Evolutionary conservation across 495 filamentous ascomycete species (phyloP), one percentile per base, ranked within the genome.

Genomic region (Neurospora sp.): DNA sequence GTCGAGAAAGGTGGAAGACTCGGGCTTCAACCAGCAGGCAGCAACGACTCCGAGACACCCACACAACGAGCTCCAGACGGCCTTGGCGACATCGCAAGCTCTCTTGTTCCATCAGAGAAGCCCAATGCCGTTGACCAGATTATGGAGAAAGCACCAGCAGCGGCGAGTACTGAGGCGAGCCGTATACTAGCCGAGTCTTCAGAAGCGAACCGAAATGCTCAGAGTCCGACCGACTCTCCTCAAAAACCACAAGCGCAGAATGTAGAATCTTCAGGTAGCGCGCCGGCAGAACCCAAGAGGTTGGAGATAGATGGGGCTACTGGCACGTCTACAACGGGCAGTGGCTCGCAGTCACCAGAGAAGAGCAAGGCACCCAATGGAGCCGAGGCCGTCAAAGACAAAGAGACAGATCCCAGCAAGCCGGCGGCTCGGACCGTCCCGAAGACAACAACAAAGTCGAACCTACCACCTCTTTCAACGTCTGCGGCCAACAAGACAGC

Each of bases 1-100:
- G 89, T 97, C 18, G 92, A 94, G 73, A 86, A 86, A 71, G 87
- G 85, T 77, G 87, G 85, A 61, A 81, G 84, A 47, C 80, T 86
- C 68, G 85, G 85, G 59, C 77, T 83, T 39, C 79, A 79, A 61
- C 80, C 81, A 70, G 81, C 83, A 40, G 77, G 73, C 18, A 85
- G 85, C 72, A 81, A 80, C 45, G 83, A 85, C 20, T 85, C 85
- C 0, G 77, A 74, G 40, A 73, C 78, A n/a, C 81, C 83, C 8
- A 75, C 76, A 0, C 76, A 81, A n/a, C 75, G 79, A 47, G 80
- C 79, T 42, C 70, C 76, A 12, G 83, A 81, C 75, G 79, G 78
- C 71, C 81, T 81, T 2, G 83, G 78, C 40, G 79, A 81, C 47
- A 73, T 73, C 35, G 76, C 74, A 10, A 80, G 78, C 3, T 76